phyloP scores from a whole-genome alignment of 179 eudicot species.

The Monotropa hypopitys region DNA sequence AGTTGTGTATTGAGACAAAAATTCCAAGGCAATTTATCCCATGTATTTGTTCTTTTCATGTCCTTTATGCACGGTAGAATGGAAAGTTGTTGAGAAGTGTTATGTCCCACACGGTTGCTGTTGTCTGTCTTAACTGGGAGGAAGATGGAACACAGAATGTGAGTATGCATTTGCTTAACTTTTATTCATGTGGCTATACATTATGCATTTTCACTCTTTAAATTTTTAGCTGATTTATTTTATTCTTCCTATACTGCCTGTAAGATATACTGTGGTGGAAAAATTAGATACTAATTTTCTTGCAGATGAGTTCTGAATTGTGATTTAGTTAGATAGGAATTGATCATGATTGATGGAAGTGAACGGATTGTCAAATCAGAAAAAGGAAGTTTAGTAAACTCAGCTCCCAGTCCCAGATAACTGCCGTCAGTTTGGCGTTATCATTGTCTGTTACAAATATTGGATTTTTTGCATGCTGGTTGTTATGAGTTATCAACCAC shows the following conservation, averaged over 20 bases:
- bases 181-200: neutral
- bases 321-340: neutral
- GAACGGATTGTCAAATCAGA: neutral
- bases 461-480: neutral
- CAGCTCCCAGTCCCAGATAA: neutral
- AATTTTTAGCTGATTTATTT: neutral
- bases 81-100: conserved; percentile 73
- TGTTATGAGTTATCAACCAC: neutral
- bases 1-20: neutral
- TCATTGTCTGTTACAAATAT: neutral
- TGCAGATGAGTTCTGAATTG: neutral
- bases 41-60: conserved; percentile 3
- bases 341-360: neutral
- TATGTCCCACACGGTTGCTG: conserved; percentile 63
- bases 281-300: neutral
- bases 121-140: conserved; percentile 83
- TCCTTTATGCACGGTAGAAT: conserved; percentile 41
- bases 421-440: neutral
- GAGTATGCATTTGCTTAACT: conserved; percentile 16
- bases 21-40: neutral
- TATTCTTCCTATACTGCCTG: neutral
- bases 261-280: neutral
- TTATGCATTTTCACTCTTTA: neutral
- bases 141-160: conserved; percentile 44
- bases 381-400: neutral